Evolutionary conservation across 306 rosid genomes (phyloP).

Genomic region (Albizia julibrissin): DNA sequence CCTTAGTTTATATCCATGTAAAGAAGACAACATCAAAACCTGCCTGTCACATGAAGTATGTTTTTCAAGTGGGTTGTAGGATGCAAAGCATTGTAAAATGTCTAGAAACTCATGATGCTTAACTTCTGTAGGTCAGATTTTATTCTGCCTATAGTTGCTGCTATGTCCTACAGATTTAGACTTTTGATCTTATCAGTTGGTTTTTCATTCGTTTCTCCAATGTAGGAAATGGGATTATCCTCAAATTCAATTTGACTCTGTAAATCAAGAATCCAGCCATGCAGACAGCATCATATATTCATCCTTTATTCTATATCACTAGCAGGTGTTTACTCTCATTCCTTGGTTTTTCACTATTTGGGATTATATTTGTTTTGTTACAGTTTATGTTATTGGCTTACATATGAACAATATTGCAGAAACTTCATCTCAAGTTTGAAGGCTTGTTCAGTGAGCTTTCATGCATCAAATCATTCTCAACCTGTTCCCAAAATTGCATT

Average conservation of each 20-base stretch:
- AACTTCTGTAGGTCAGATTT: not conserved
- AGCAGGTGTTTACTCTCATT: slow-evolving; percentile 38
- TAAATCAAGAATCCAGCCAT: slow-evolving; percentile 38
- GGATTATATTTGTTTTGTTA: not conserved
- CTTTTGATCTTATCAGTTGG: not conserved
- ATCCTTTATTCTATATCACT: slow-evolving; percentile 44
- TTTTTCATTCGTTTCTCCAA: not conserved
- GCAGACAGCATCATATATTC: slow-evolving; percentile 43
- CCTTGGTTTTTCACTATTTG: not conserved
- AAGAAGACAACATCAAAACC: not conserved
- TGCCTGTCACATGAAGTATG: not conserved
- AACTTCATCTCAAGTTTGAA: slow-evolving; percentile 37
- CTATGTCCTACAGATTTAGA: slow-evolving; percentile 20
- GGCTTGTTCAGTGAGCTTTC: slow-evolving; percentile 38
- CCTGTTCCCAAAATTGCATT: slow-evolving; percentile 36
- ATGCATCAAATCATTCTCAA: slow-evolving; percentile 37
- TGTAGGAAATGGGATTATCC: slow-evolving; percentile 23
- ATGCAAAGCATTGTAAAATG: not conserved
- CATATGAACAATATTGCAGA: slow-evolving; percentile 45
- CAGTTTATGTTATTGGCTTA: slow-evolving; percentile 26
- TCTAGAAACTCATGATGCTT: not conserved
- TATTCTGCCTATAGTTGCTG: not conserved
- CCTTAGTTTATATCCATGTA: not conserved
- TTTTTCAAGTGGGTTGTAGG: not conserved
- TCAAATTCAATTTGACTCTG: slow-evolving; percentile 29